Evolutionary conservation across 805 yeast genomes (phyloP), one percentile per base, ranked within the genome.

Genomic region (Hanseniaspora opuntiae): DNA sequence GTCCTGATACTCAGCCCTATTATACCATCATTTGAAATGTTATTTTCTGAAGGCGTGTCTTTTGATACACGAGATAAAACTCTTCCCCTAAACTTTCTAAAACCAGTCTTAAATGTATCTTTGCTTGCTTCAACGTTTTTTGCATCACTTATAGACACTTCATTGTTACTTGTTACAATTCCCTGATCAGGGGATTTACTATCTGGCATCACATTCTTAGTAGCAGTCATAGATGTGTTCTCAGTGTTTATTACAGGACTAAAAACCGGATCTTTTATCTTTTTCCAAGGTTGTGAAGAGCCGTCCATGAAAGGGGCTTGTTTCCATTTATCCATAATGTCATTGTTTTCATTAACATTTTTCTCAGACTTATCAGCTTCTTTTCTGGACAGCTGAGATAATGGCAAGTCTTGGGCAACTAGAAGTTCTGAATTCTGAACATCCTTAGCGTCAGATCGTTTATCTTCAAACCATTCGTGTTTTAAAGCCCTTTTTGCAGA

Each of bases 401-500:
- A 22, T 1, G 55, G 44, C 6, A 53, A 16, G 10, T 33, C 25
- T 33, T 47, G 47, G 2, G 39, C 20, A n/a, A 14, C 12, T 17
- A 16, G 7, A 40, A 17, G 10, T 24, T 30, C 36, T 25, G 44
- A 6, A 32, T 28, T 30, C 28, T 19, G 11, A 42, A 24, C n/a
- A 42, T 16, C 14, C 7, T 20, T 19, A 17, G 22, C 3, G 20
- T 12, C n/a, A 17, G 56, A 59, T 56, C 47, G 37, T 22, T 24
- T 17, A 14, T 58, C 56, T 33, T 57, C 65, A n/a, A 90, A 71
- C 98, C 98, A 93, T 3, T 83, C 82, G 63, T 87, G 95, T 19
- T 70, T 64, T 45, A 90, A 71, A 0, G 97, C 97, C 53, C 76
- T 78, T 7, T 71, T 70, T 0, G 97, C 96, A 19, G 82, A 78